phyloP scores from a whole-genome alignment of 345 rosid species.

The Corchorus olitorius region DNA sequence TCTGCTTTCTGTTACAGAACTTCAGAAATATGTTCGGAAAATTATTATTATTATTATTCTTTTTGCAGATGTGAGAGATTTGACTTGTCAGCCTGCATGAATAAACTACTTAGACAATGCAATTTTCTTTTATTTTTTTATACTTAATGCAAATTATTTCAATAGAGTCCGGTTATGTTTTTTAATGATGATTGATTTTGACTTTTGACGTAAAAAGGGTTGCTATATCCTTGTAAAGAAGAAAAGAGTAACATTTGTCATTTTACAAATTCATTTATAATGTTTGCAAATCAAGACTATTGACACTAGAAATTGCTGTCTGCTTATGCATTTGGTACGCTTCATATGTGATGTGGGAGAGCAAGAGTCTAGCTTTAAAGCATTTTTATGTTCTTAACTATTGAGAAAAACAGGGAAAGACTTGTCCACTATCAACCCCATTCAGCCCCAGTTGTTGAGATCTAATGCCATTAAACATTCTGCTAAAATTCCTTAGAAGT shows the following conservation, averaged over 20 bases:
- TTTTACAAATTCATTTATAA: not conserved
- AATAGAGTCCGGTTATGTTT: not conserved
- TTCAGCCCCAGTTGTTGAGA: no score
- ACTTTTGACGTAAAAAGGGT: not conserved
- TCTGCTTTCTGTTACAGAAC: not conserved
- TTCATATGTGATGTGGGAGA: not conserved
- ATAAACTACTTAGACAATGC: not conserved
- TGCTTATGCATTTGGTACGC: not conserved
- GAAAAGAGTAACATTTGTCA: not conserved
- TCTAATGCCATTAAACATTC: no score
- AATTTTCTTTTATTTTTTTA: no score
- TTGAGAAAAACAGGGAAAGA: constrained; percentile 1
- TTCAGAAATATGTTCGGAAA: constrained; percentile 2
- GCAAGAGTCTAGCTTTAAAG: constrained; percentile 8
- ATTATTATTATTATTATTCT: not conserved
- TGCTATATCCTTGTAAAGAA: not conserved
- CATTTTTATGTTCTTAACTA: not conserved
- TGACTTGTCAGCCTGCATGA: not conserved
- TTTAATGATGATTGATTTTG: not conserved
- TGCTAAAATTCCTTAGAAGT: no score
- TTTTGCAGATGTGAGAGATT: not conserved
- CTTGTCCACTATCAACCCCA: no score
- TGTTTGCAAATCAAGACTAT: not conserved
- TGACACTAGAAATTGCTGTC: not conserved
- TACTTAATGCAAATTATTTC: not conserved